phyloP scores from a whole-genome alignment of 2,329 filamentous ascomycete genomes.

The Fusarium abutilonis region DNA sequence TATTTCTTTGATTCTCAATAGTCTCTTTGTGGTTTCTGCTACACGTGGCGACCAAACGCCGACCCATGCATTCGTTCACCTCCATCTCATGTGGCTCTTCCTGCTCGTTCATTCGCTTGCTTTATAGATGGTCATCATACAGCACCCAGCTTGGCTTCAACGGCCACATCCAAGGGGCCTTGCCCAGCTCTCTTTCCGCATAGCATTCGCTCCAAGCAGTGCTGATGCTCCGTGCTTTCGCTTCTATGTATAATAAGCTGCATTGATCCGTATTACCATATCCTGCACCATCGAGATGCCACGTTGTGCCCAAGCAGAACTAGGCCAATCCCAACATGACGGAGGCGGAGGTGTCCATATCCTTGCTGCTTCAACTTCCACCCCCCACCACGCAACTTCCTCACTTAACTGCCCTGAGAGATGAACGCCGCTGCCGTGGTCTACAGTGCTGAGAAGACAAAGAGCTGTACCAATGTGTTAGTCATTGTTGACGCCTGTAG shows the following conservation, averaged over 20 bases:
- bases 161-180: conserved; percentile 33
- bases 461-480: conserved; percentile 63
- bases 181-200: conserved; percentile 22
- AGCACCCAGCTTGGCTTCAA: conserved; percentile 28
- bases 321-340: conserved; percentile 30
- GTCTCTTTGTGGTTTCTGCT: conserved; percentile 44
- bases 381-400: conserved; percentile 25
- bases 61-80: conserved; percentile 37
- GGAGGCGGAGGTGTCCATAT: conserved; percentile 27
- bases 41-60: conserved; percentile 42
- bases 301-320: conserved; percentile 34
- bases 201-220: conserved; percentile 27
- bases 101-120: conserved; percentile 36
- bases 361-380: conserved; percentile 34
- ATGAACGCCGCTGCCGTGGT: conserved; percentile 42
- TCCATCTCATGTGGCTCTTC: conserved; percentile 36
- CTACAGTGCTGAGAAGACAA: conserved; percentile 81
- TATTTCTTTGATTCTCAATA: conserved; percentile 45
- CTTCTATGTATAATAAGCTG: conserved; percentile 43
- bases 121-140: conserved; percentile 22
- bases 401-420: conserved; percentile 36
- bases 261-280: conserved; percentile 35
- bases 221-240: conserved; percentile 26
- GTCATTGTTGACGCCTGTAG: conserved; percentile 11
- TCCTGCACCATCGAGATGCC: conserved; percentile 35